Percentiles rank a stretch among this genome's conserved stretches.
These are phyloP conservation scores for Bruguiera gymnorhiza DNA, from an alignment of 345 rosid species.

Conservation along the genomic window DNA sequence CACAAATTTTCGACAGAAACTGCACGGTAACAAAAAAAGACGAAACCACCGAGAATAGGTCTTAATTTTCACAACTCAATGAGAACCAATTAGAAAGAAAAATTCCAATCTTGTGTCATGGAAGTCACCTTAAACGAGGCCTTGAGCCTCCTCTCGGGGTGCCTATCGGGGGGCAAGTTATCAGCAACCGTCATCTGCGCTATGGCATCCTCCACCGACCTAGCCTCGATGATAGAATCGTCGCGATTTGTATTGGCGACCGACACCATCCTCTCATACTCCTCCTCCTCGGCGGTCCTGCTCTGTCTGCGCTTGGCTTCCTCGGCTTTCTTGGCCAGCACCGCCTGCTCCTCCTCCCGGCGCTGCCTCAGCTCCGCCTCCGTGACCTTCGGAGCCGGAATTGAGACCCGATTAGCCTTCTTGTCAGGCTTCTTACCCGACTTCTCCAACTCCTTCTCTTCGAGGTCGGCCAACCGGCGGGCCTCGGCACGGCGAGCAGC, in stretches of 20 bases:
- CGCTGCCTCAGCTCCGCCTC: slow-evolving; percentile 59
- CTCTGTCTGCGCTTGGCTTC: slow-evolving; percentile 58
- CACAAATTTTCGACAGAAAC: too few relatives aligned
- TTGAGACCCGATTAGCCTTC: slow-evolving; percentile 69
- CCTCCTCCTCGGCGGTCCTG: slow-evolving; percentile 80
- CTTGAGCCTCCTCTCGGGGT: slow-evolving; percentile 85
- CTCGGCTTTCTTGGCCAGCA: slow-evolving; percentile 63
- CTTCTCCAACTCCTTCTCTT: slow-evolving; percentile 79
- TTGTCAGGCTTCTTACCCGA: slow-evolving; percentile 68
- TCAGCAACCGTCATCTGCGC: slow-evolving; percentile 67
- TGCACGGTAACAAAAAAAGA: background rate
- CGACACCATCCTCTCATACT: slow-evolving; percentile 77
- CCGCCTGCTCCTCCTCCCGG: slow-evolving; percentile 73
- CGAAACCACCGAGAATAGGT: background rate
- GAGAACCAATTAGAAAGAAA: background rate
- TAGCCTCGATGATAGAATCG: slow-evolving; percentile 78
- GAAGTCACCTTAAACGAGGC: slow-evolving; percentile 82
- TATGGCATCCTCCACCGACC: slow-evolving; percentile 80
- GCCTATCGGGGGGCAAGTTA: slow-evolving; percentile 67
- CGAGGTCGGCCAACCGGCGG: slow-evolving; percentile 67
- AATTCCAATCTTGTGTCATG: background rate
- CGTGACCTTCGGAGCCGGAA: slow-evolving; percentile 84
- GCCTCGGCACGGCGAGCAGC: slow-evolving; percentile 70
- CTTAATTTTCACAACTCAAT: background rate
- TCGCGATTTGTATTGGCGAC: slow-evolving; percentile 85